phyloP scores from a whole-genome alignment of 176 grass and related monocot species.

The Triticum urartu region DNA sequence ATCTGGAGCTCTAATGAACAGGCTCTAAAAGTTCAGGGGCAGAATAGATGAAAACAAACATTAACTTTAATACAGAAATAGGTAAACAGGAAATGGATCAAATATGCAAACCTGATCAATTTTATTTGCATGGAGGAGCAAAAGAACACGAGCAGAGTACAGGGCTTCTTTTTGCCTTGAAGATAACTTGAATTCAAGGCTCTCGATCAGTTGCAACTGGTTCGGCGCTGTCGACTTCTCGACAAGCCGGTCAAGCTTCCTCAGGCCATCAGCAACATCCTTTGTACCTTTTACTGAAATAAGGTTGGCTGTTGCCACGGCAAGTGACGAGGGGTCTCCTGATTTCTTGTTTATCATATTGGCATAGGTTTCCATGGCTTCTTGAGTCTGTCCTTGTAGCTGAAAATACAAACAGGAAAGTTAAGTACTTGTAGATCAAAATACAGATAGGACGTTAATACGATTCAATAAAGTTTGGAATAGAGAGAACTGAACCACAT shows the following conservation, averaged over 20 bases:
- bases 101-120: constrained; percentile 61
- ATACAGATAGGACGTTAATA: constrained; percentile 14
- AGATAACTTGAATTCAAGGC: constrained; percentile 71
- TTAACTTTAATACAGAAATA: background rate
- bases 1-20: background rate
- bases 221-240: constrained; percentile 60
- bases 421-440: constrained; percentile 48
- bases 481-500: background rate
- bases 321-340: constrained; percentile 66
- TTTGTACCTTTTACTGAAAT: constrained; percentile 78
- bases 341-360: constrained; percentile 53
- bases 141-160: constrained; percentile 69
- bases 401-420: constrained; percentile 45
- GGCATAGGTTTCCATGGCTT: constrained; percentile 70
- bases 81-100: background rate
- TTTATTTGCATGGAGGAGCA: constrained; percentile 87
- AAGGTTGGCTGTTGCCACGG: constrained; percentile 81
- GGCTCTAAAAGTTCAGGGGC: background rate
- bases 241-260: constrained; percentile 70
- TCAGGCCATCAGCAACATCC: constrained; percentile 73
- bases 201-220: constrained; percentile 62
- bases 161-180: constrained; percentile 77
- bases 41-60: background rate
- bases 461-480: background rate
- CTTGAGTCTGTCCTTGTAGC: constrained; percentile 77